Percentiles rank a stretch among this genome's conserved stretches.
Conservation (phyloP, 805 yeast genomes). For the Cyberlindnera sargentensis region DNA sequence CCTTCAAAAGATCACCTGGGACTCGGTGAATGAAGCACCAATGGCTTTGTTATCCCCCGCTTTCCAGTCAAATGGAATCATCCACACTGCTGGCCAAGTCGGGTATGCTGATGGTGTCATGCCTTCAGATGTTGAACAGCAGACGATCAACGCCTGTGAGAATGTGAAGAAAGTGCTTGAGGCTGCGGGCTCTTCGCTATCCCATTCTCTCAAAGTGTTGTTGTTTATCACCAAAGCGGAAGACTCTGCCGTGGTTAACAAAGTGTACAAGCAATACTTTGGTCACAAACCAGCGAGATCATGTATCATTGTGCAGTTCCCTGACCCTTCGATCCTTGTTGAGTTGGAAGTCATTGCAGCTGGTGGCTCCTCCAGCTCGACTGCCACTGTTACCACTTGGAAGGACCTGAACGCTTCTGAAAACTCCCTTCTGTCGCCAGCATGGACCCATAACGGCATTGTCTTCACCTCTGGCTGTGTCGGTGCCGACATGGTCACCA, state of each 20-base stretch:
- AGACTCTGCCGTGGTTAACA: conserved; percentile 38
- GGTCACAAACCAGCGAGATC: conserved; percentile 46
- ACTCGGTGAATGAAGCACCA: conserved; percentile 25
- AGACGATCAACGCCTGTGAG: conserved; percentile 37
- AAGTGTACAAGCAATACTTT: conserved; percentile 39
- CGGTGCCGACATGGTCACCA: conserved; percentile 33
- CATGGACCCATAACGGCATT: conserved; percentile 32
- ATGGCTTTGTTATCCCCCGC: conserved; percentile 35
- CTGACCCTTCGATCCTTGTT: conserved; percentile 41
- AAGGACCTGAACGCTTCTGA: conserved; percentile 25
- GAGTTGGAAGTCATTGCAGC: conserved; percentile 45
- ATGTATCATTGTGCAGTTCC: conserved; percentile 45
- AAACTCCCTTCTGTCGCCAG: conserved; percentile 33
- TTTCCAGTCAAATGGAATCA: conserved; percentile 31
- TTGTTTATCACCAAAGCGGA: conserved; percentile 39
- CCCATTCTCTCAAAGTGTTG: conserved; percentile 41
- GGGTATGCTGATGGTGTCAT: conserved; percentile 37
- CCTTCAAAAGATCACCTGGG: conserved; percentile 29
- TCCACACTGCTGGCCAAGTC: conserved; percentile 42
- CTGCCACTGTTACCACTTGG: conserved; percentile 22
- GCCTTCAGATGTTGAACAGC: conserved; percentile 38
- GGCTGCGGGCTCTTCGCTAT: conserved; percentile 39
- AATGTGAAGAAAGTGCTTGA: conserved; percentile 36
- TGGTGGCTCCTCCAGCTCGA: background rate
- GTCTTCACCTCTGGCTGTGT: conserved; percentile 45